Evolutionary conservation across 257 asterid species (phyloP), one percentile per base, ranked within the genome.

Genomic region (Catharanthus roseus): DNA sequence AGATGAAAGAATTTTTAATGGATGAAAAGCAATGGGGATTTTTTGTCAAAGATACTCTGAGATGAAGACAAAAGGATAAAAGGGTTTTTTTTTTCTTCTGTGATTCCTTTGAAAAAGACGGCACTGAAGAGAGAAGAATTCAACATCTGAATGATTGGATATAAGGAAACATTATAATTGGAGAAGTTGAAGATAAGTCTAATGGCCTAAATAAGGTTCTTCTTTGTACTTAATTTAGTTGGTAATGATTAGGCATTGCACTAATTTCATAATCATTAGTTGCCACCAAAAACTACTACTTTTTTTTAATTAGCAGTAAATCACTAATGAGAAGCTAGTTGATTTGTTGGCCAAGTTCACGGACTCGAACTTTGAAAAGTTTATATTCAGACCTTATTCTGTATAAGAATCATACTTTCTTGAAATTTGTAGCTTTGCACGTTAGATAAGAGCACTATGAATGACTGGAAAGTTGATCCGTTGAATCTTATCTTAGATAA

Each of bases 181-280:
- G 55, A 65, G 45, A 16, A 9, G 18, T 11, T 53, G 79, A 67
- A 51, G 53, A 61, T 34, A 65, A 66, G 68, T 73, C 77, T 78
- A 76, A 67, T 57, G 67, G 64, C 31, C 49, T 38, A 76, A n/a
- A n/a, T n/a, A n/a, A 70, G 51, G 42, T 64, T 55, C 58, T 56
- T n/a, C n/a, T n/a, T n/a, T 24, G 65, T 79, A 55, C 54, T 63
- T 71, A 68, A 72, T 51, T 67, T 69, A 51, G 81, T 82, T 57
- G 83, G 80, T 80, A 75, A 82, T 82, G 85, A 85, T 82, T 80
- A 73, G 77, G 76, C 54, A 57, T 36, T 68, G 69, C 84, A 85
- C 86, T 85, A 72, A 83, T 79, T 78, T 61, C 60, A 45, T 18
- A 77, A 82, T 85, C 70, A 85, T 80, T 72, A 69, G 71, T 45